Evolutionary conservation across 768 basidiomycete species (phyloP).

Genomic region (Xerocomellus amylosporus): DNA sequence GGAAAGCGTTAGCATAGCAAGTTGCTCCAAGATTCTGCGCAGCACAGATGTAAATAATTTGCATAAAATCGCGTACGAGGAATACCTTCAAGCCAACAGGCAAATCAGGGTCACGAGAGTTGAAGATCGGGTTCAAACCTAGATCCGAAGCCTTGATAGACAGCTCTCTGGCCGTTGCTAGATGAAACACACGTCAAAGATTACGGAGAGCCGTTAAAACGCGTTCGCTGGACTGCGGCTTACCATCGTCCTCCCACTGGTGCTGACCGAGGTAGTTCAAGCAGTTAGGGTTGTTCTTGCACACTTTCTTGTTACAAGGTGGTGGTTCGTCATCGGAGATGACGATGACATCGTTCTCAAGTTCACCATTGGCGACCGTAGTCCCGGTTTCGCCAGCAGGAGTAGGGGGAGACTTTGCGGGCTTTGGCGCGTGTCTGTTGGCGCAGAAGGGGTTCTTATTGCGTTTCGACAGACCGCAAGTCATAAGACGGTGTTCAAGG

Average conservation of each 20-base stretch:
- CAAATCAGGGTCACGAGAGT: constrained; percentile 47
- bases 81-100: constrained; percentile 78
- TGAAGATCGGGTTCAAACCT: constrained; percentile 52
- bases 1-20: constrained; percentile 93
- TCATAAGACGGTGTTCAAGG: constrained; percentile 57
- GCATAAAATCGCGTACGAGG: neutral
- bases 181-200: constrained; percentile 13
- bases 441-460: constrained; percentile 53
- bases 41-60: neutral
- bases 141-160: constrained; percentile 54
- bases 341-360: constrained; percentile 62
- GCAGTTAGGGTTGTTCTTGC: constrained; percentile 79
- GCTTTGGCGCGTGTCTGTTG: constrained; percentile 48
- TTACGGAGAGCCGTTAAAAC: constrained; percentile 1
- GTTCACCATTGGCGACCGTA: constrained; percentile 38
- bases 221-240: constrained; percentile 14
- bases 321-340: constrained; percentile 64
- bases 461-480: constrained; percentile 62
- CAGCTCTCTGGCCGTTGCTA: constrained; percentile 49
- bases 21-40: constrained; percentile 91
- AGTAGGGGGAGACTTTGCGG: constrained; percentile 15
- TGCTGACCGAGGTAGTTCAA: constrained; percentile 86
- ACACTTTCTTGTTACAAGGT: constrained; percentile 58
- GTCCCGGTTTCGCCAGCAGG: constrained; percentile 8
- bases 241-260: constrained; percentile 74